Evolutionary conservation across 2,329 filamentous ascomycete species (phyloP), one percentile per base, ranked within the genome.

Genomic region (Emergomyces pasteurianus): DNA sequence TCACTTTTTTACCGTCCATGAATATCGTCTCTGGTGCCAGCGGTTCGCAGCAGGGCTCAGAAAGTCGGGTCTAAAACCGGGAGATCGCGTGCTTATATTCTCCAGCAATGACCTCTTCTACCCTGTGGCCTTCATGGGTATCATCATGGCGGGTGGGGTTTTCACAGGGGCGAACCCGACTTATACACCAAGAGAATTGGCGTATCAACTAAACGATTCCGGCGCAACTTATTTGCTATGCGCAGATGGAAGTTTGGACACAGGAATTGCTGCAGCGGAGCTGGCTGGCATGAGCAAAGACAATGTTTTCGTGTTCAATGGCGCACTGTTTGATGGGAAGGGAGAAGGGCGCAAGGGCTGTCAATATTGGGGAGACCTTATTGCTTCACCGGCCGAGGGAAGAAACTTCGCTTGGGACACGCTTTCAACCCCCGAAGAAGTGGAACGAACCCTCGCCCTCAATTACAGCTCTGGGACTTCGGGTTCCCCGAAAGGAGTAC

Each of bases 401-500:
- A 73, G 77, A 2, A 69, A 68, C 1, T 92, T 87, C 71, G 72
- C 75, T 55, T 94, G 89, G 89, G 71, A 81, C 18, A 79, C 85
- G 12, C 40, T 66, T 14, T 28, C 59, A 12, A 59, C 52, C 21
- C 54, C 61, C 1, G 61, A 57, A 26, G 62, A 63, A 43, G 42
- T 61, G 14, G 55, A 79, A 60, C 79, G 80, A 5, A 82, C 83
- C 0, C 83, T 86, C 65, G 86, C 84, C 28, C 81, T 95, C 63
- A 94, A 95, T 73, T 95, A 92, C 74, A 88, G 84, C 65, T 73
- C 71, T 57, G 77, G 89, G 12, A 92, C 88, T 0, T 95, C 90
- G 0, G 90, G 90, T 7, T 80, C 90, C 3, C 89, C 90, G 10
- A 95, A 95, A 71, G 90, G 90, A 12, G 90, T 94, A 16, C 85